Percentiles rank a stretch among this genome's conserved stretches.
These are phyloP conservation scores for Aspergillus caelatus DNA, from an alignment of 2,329 filamentous ascomycete species.

Conservation along the genomic window DNA sequence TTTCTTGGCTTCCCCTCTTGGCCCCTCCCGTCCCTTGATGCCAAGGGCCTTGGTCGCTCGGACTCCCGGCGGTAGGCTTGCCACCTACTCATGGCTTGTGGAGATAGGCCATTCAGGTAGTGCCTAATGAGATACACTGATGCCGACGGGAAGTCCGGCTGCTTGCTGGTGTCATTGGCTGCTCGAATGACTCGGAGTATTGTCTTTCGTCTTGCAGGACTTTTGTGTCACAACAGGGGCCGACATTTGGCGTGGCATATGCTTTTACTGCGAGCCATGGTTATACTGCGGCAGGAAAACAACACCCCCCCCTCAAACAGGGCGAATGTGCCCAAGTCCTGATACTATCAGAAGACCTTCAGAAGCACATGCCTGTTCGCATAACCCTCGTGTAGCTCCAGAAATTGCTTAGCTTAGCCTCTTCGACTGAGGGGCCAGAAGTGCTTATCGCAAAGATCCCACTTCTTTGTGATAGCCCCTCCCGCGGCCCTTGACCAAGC, in stretches of 20 bases:
- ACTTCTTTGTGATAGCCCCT: neutral
- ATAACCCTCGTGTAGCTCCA: slow-evolving; percentile 6
- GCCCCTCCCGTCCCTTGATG: slow-evolving; percentile 10
- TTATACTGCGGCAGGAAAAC: neutral
- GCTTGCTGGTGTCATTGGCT: neutral
- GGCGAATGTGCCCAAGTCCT: neutral
- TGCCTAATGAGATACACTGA: neutral
- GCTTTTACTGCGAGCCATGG: neutral
- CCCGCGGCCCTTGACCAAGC: neutral
- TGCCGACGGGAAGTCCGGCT: neutral
- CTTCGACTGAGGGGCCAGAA: neutral
- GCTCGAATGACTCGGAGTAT: slow-evolving; percentile 6
- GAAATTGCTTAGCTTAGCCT: slow-evolving; percentile 5
- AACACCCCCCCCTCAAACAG: neutral
- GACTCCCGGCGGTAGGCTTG: slow-evolving; percentile 16
- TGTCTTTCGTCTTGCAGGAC: slow-evolving; percentile 9
- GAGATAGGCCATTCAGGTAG: neutral
- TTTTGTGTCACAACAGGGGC: slow-evolving; percentile 10
- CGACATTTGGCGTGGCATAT: neutral
- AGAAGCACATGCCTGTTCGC: slow-evolving; percentile 14
- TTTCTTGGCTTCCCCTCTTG: slow-evolving; percentile 2
- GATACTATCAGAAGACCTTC: slow-evolving; percentile 11
- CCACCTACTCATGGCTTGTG: neutral
- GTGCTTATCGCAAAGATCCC: slow-evolving; percentile 12
- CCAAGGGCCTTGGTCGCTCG: slow-evolving; percentile 10